Base-by-base conservation (phyloP, 2,329 filamentous ascomycete genomes). In the Pestalotiopsis sp. region DNA sequence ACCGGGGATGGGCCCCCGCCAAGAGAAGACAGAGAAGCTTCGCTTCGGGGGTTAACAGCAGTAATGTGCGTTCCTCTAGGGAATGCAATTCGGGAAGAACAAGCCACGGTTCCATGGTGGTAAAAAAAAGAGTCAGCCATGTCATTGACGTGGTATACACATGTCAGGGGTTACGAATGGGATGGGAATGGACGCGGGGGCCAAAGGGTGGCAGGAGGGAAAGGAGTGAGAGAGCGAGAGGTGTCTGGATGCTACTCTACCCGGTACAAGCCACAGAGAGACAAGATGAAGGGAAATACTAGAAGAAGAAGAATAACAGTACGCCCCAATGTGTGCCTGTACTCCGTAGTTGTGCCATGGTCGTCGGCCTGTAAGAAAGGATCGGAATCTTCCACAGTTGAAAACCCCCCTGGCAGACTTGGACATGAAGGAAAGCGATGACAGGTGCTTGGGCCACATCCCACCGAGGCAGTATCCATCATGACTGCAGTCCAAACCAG, bases 371-470 rank as follows among this genome's bases (percentile, higher is more conserved):
- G 45, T 52, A n/a, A 52, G 20, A 52, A n/a, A 39, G 14, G 59
- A 31, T 62, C 31, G 62, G 62, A 36, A 63, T 39, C n/a, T 36
- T 59, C 57, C 9, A 59, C 14, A 9, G 31, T 36, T 36, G 7
- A 36, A 36, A 36, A 36, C 2, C 13, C 39, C 13, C 36, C 36
- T 13, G 23, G 27, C 13, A 36, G 9, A 13, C 38, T 38, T 38
- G 20, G 31, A 25, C 20, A 56, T 14, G 12, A 23, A 57, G 25
- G 13, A 57, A n/a, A 62, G 6, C 36, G 49, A 66, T 66, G 63
- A 66, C 63, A 66, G 63, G 63, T 49, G 63, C 63, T 66, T 57
- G 63, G 63, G 23, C 63, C 63, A 56, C 17, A 31, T 31, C 12
- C n/a, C 45, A 31, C 14, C n/a, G 17, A 62, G 17, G 17, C 17